Conservation (phyloP, 2,329 filamentous ascomycete species). For the Aspergillus sp. region DNA sequence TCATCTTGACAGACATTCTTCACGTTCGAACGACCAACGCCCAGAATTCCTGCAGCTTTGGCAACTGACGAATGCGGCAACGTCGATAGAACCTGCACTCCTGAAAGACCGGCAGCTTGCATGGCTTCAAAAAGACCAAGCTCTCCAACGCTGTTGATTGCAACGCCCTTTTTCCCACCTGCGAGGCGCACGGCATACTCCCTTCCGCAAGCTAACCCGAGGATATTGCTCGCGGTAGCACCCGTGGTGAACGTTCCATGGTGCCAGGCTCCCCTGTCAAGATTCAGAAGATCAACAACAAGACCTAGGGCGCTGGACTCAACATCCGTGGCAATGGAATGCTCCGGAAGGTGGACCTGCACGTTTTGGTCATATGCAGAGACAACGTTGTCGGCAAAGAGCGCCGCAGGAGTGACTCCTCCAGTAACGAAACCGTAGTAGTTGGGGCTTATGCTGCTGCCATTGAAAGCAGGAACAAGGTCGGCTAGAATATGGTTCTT, state of each 20-base stretch:
- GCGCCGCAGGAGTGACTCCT: conserved; percentile 72
- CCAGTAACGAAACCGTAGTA: conserved; percentile 93
- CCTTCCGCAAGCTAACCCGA: conserved; percentile 67
- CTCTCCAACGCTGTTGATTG: conserved; percentile 58
- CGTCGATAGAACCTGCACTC: conserved; percentile 75
- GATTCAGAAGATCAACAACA: conserved; percentile 63
- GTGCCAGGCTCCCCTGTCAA: conserved; percentile 59
- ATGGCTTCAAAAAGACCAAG: conserved; percentile 68
- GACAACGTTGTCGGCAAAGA: conserved; percentile 81
- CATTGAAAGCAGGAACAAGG: conserved; percentile 59
- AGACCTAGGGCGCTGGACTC: conserved; percentile 71
- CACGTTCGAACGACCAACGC: conserved; percentile 69
- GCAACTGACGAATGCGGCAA: conserved; percentile 78
- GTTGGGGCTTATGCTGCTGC: conserved; percentile 60
- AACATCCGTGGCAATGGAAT: conserved; percentile 72
- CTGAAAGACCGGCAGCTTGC: conserved; percentile 58
- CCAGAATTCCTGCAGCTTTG: conserved; percentile 80
- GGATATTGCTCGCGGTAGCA: conserved; percentile 62
- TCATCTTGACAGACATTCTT: conserved; percentile 51
- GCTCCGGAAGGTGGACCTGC: conserved; percentile 72
- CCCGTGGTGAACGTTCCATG: conserved; percentile 81
- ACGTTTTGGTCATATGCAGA: conserved; percentile 79
- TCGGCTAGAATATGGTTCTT: conserved; percentile 39
- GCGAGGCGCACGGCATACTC: conserved; percentile 54
- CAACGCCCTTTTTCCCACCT: conserved; percentile 32